Evolutionary conservation across 73 alveolate genomes (phyloP), one percentile per base, ranked within the genome.

Genomic region (Paraurostyla sp.): DNA sequence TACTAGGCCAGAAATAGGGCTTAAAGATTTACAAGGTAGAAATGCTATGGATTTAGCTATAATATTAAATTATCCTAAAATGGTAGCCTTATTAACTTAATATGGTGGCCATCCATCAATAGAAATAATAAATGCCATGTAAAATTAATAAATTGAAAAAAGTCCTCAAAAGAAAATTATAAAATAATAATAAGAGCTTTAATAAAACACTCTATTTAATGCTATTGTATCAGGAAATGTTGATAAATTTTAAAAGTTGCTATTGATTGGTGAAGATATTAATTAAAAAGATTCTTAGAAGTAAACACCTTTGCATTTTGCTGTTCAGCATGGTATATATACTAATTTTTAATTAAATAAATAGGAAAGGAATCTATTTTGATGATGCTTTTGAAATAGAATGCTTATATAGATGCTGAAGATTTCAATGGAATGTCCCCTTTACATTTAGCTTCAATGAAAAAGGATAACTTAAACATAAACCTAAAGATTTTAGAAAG

Each of bases 371-470:
- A 80, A 60, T 4, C 80, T 13, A 45, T 80, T 40, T 20, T 36
- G 13, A 23, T 80, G 80, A 27, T 57, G 48, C 85, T 80, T 27
- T 18, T 80, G 22, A 80, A 80, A 33, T 18, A 22, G 35, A 71
- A 71, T 13, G 33, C 60, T 22, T 25, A 60, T 33, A 22, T 80
- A 4, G 76, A 80, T 20, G 76, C 76, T 32, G 22, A 56, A 27
- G 90, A 80, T 59, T 50, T 29, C 25, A 3, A 71, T 27, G 90
- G 90, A 7, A 58, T 80, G 81, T 30, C 90, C 32, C 90, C 90
- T 29, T 27, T 80, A 20, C 90, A 80, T 60, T 15, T 80, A 13
- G 83, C 90, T 20, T 25, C 23, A 30, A 4, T 27, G 15, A 58
- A 80, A 20, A 23, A 56, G 22, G 23, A 23, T 22, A 13, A n/a